Evolutionary conservation across 2,329 filamentous ascomycete species (phyloP).

Genomic region (Cordyceps cateniannulata): DNA sequence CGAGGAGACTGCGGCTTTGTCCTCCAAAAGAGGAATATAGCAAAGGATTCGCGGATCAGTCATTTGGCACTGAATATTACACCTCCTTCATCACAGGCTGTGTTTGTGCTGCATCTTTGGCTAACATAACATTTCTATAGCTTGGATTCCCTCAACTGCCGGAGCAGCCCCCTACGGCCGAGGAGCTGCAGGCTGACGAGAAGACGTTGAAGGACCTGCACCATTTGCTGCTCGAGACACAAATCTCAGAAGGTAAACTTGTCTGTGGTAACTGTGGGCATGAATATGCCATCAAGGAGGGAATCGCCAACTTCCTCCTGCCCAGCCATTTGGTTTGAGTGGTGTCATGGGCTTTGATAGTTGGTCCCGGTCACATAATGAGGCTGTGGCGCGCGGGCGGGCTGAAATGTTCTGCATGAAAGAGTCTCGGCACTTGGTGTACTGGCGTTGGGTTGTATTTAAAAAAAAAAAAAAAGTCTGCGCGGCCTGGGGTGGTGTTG

Average conservation of each 20-base stretch:
- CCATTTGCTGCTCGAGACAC: conserved; percentile 77
- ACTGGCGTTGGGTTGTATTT: conserved; percentile 4
- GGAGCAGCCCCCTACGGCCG: conserved; percentile 53
- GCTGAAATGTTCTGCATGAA: not conserved
- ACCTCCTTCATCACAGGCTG: not conserved
- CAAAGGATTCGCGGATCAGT: not conserved
- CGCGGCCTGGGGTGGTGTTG: not conserved
- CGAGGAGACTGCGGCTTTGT: not conserved
- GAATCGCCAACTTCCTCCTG: conserved; percentile 91
- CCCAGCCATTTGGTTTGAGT: conserved; percentile 77
- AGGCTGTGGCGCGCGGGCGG: not conserved
- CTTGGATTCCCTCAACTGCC: conserved; percentile 73
- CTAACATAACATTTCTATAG: conserved; percentile 35
- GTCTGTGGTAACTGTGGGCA: conserved; percentile 89
- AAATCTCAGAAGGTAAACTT: conserved; percentile 80
- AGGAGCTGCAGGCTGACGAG: conserved; percentile 58
- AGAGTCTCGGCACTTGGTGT: not conserved
- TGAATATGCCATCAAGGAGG: conserved; percentile 90
- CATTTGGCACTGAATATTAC: not conserved
- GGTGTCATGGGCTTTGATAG: not conserved
- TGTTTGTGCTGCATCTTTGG: not conserved
- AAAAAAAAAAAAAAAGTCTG: not conserved
- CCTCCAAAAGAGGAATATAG: not conserved
- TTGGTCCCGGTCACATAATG: not conserved
- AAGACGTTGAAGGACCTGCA: conserved; percentile 73